Evolutionary conservation across 2,329 filamentous ascomycete genomes (phyloP), one percentile per base, ranked within the genome.

Genomic region (Zarea fungicola): DNA sequence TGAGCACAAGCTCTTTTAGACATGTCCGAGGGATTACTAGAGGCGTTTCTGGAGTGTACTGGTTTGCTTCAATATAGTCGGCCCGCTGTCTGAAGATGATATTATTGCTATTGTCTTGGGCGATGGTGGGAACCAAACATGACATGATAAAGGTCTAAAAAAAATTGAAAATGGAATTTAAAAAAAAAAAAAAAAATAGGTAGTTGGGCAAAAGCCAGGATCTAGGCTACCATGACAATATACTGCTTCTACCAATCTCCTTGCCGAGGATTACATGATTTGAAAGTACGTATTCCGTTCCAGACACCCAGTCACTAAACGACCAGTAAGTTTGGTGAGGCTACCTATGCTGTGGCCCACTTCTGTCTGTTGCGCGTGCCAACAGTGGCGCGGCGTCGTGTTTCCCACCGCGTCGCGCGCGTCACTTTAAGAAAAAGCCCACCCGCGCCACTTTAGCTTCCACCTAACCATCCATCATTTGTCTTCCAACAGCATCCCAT

Each of bases 1-100:
- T 46, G 93, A 99, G 80, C 92, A 97, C 77, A 99, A 97, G 83
- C 81, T 97, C 56, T 91, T 96, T 67, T 88, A 80, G 69, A 51
- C 35, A 32, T 4, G 11, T 4, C 32, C n/a, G n/a, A n/a, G n/a
- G n/a, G n/a, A n/a, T n/a, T n/a, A n/a, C n/a, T n/a, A n/a, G n/a
- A n/a, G n/a, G n/a, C n/a, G n/a, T n/a, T n/a, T n/a, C n/a, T n/a
- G n/a, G n/a, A n/a, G n/a, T n/a, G 28, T 29, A 29, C 34, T 14
- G 32, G 32, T 14, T 10, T 39, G 36, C 3, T 31, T 3, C 28
- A 42, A 28, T 37, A 16, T 13, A 5, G 14, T 11, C 7, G 25
- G 21, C 18, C 6, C 29, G 16, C 7, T 6, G 16, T 29, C 8
- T 29, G 22, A 43, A 34, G 19, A 16, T 16, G 11, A 22, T 29